Evolutionary conservation across 768 basidiomycete species (phyloP), one percentile per base, ranked within the genome.

Genomic region (Hygrophorus pudorinus): DNA sequence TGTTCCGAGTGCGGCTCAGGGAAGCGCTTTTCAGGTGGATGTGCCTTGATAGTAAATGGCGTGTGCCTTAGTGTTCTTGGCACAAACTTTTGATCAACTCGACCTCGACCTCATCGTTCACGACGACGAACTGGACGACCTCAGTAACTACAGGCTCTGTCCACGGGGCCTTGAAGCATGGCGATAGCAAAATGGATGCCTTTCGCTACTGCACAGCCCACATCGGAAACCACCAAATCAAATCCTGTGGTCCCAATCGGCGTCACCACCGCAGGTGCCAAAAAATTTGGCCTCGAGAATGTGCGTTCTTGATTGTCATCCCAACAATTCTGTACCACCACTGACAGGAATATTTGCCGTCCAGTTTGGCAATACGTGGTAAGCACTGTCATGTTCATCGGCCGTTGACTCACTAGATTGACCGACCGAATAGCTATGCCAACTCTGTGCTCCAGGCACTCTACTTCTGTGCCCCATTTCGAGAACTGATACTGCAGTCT

Each of bases 381-480:
- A 51, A 54, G 72, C 47, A 18, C 17, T n/a, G 14, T 21, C 27
- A 13, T 42, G 31, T 24, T 37, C 18, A 39, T 42, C n/a, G 30
- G 32, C 45, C 42, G 41, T 32, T 20, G 16, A 42, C 39, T 38
- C 12, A 14, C 49, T 45, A 40, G 29, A 48, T 45, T 29, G 34
- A 48, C 56, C 58, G 40, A 44, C 38, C 51, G 24, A 42, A 47
- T 60, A 92, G 92, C 66, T 99, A 99, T 64, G 92, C 86, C 67
- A 99, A 98, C 65, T 96, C 94, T n/a, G 91, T 99, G 17, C 73
- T 99, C 12, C 94, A 99, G 62, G 83, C 96, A 0, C 76, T 98
- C 44, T 99, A 97, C 67, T 94, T 93, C 61, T 97, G 92, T 60
- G 66, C 76, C 17, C 93, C 94, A 1, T 97, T 99, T 60, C 77